Percentiles rank a stretch among this genome's conserved stretches.
These are phyloP conservation scores for Alternaria infectoria DNA, from an alignment of 2,329 filamentous ascomycete genomes.

Conservation along the genomic window DNA sequence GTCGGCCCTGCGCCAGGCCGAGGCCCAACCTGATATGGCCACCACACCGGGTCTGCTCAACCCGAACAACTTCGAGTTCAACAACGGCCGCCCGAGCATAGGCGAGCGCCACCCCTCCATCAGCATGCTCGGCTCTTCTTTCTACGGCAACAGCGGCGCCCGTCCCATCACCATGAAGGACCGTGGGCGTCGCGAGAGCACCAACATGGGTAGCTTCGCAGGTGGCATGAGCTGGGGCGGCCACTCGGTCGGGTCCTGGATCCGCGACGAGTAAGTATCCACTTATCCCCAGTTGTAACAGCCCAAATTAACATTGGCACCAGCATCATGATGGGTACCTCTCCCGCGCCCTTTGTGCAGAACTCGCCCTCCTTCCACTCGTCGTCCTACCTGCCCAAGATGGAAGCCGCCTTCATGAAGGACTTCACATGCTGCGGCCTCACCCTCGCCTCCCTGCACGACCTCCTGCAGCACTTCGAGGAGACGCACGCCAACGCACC, in stretches of 20 bases:
- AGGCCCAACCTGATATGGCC: slow-evolving; percentile 39
- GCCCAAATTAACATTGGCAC: slow-evolving; percentile 30
- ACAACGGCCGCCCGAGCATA: slow-evolving; percentile 40
- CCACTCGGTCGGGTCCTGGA: slow-evolving; percentile 94
- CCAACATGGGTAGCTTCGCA: slow-evolving; percentile 66
- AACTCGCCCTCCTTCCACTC: slow-evolving; percentile 97
- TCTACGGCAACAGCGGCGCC: slow-evolving; percentile 62
- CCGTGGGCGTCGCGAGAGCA: slow-evolving; percentile 63
- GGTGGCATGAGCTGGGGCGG: slow-evolving; percentile 97
- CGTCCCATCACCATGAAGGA: slow-evolving; percentile 67
- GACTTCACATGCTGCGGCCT: slow-evolving; percentile 96
- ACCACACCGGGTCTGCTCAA: slow-evolving; percentile 53
- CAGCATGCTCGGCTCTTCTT: slow-evolving; percentile 54
- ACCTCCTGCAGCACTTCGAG: slow-evolving; percentile 95
- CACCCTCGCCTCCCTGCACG: slow-evolving; percentile 88
- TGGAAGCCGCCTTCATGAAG: slow-evolving; percentile 97
- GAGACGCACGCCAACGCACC: slow-evolving; percentile 83
- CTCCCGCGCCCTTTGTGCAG: slow-evolving; percentile 77
- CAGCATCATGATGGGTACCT: slow-evolving; percentile 96
- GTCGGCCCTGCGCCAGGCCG: slow-evolving; percentile 62
- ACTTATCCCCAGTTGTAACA: slow-evolving; percentile 2
- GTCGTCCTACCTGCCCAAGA: slow-evolving; percentile 92
- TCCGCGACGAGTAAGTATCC: slow-evolving; percentile 90
- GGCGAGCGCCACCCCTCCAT: slow-evolving; percentile 62
- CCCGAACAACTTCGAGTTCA: slow-evolving; percentile 39